Base-by-base conservation (phyloP, 495 filamentous ascomycete genomes). In the Rhypophila decipiens region DNA sequence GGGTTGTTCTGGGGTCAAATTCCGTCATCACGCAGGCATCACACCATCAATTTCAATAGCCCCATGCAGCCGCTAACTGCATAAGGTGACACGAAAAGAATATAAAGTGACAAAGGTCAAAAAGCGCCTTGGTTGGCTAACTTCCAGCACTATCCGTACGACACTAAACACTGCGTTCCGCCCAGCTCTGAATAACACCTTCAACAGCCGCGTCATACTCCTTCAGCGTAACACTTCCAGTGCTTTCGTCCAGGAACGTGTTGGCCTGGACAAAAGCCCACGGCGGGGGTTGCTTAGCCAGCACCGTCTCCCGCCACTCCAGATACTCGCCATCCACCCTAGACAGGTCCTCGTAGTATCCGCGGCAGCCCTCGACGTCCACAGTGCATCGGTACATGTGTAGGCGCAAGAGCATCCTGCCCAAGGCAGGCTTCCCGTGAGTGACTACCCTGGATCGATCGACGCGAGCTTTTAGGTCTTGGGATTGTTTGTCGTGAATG, bases 361-460 rank as follows among this genome's bases (percentile, higher is more conserved):
- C 34, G 2, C 63, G 56, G 44, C 69, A 72, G 17, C 47, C 50
- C 4, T 58, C 45, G 4, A 65, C 61, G 50, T 76, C 68, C 1
- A 71, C 73, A 15, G 72, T 76, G 41, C 62, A 75, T 10, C 69
- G 67, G 46, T 68, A 71, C 31, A 74, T 71, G 45, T 78, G 70
- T 13, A 75, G 50, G 11, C 50, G 58, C 20, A 68, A 49, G 7
- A 76, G 60, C 60, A 75, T 64, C 12, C 53, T 51, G 31, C 64
- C 70, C 17, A 76, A 57, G 11, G 67, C 71, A 0, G 61, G 59
- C 42, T 69, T 73, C 0, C 67, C 70, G 29, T 76, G 56, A 2
- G 49, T 54, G 10, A 53, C 12, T 27, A 73, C 68, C 44, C 64
- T 67, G 10, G 49, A 49, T 3, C 58, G 57, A 34, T 74, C 67